Evolutionary conservation across 352 stramenopile species (phyloP), one percentile per base, ranked within the genome.

Genomic region (Phytophthora pistaciae): DNA sequence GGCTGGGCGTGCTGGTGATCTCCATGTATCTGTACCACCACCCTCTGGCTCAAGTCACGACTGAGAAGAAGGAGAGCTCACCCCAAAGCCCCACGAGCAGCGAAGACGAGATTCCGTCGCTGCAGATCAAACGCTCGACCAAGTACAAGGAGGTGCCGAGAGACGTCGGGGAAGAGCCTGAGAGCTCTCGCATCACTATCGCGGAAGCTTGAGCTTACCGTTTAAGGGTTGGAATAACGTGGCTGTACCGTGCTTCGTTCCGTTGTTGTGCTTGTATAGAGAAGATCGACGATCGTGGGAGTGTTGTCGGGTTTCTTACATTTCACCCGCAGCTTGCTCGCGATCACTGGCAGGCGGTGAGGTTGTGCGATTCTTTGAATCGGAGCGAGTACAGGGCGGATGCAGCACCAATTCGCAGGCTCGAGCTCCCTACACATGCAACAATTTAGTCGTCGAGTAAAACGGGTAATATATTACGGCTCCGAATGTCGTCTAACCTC

Each of bases 1-100:
- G 90, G 0, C 77, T 96, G 25, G 77, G 83, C 6, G 87, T 95
- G 25, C 72, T 94, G 5, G 63, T 96, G 52, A 83, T 95, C 44
- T 95, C 90, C 57, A 95, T 96, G 79, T 96, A 96, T 61, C 77
- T 96, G 29, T 96, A 96, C 61, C 88, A 96, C 66, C 85, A 94
- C 57, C 74, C 74, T 29, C 40, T 81, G 31, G 70, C 74, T 5
- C 73, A 80, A 64, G 59, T 71, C 53, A 8, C n/a, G 0, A 16
- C 21, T 7, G 46, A 20, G 7, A 27, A 49, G 5, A 64, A 60
- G 18, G 48, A 67, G 13, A 56, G 5, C 8, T 70, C 54, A n/a
- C 48, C 70, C 18, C 25, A 5, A 29, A 70, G 62, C 31, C 21
- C 60, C 20, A 68, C 67, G 6, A 70, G 55, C 50, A 70, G 33